phyloP scores from a whole-genome alignment of 257 asterid species.

The Lavandula angustifolia region DNA sequence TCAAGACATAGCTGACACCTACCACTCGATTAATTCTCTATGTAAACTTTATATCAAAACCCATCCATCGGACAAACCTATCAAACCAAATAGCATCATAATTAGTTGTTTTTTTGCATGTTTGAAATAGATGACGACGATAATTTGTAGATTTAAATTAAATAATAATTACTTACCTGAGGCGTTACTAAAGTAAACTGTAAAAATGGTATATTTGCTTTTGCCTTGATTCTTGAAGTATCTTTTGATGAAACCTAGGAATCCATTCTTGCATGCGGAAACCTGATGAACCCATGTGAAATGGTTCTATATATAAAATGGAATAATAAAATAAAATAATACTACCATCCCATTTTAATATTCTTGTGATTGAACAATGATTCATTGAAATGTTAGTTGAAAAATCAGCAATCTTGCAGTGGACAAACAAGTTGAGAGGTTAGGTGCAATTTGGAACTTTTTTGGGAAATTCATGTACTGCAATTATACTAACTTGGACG shows the following conservation, averaged over 20 bases:
- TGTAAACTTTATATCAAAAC: too few relatives aligned
- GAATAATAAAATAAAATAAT: too few relatives aligned
- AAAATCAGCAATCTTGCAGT: background rate
- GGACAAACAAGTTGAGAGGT: constrained; percentile 3
- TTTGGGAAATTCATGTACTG: background rate
- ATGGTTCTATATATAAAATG: too few relatives aligned
- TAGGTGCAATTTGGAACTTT: constrained; percentile 18
- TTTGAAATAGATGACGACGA: too few relatives aligned
- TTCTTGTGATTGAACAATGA: too few relatives aligned
- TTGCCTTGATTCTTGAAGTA: constrained; percentile 50
- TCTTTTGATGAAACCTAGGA: constrained; percentile 55
- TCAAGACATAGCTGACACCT: too few relatives aligned
- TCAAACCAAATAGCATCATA: constrained; percentile 12
- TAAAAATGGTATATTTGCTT: constrained; percentile 32
- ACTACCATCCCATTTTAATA: too few relatives aligned
- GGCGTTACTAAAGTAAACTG: too few relatives aligned
- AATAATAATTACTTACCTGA: constrained; percentile 56
- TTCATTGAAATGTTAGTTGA: background rate
- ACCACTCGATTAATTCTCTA: too few relatives aligned
- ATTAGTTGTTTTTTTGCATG: too few relatives aligned
- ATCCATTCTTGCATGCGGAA: constrained; percentile 60
- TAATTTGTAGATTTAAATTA: too few relatives aligned
- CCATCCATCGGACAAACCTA: constrained; percentile 41
- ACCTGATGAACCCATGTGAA: too few relatives aligned
- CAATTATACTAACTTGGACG: background rate